Evolutionary conservation across 2,329 filamentous ascomycete genomes (phyloP).

Genomic region (Zymoseptoria pseudotritici): DNA sequence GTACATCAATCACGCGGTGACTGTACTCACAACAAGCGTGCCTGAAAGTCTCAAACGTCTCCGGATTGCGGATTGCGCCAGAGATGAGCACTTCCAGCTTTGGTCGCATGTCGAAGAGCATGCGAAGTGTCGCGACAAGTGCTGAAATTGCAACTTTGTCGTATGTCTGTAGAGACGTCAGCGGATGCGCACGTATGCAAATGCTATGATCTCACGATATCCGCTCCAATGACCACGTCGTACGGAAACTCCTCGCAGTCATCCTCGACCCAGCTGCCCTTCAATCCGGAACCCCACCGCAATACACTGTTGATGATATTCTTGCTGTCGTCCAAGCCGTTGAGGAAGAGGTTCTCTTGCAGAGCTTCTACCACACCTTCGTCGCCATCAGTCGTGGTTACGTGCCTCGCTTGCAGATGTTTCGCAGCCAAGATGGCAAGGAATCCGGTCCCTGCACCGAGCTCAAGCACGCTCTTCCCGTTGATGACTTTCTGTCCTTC

Average conservation of each 20-base stretch:
- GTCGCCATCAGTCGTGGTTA: slow-evolving; percentile 67
- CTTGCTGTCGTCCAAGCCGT: slow-evolving; percentile 49
- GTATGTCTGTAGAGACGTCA: slow-evolving; percentile 52
- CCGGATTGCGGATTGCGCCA: slow-evolving; percentile 61
- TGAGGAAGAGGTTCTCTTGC: slow-evolving; percentile 61
- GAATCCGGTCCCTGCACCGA: slow-evolving; percentile 71
- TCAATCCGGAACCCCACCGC: slow-evolving; percentile 56
- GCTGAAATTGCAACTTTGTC: slow-evolving; percentile 57
- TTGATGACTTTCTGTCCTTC: slow-evolving; percentile 42
- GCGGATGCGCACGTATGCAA: background rate
- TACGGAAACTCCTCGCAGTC: slow-evolving; percentile 37
- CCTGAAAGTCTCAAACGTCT: slow-evolving; percentile 60
- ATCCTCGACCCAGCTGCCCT: slow-evolving; percentile 52
- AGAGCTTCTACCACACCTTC: slow-evolving; percentile 62
- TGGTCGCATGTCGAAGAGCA: slow-evolving; percentile 53
- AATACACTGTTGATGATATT: slow-evolving; percentile 48
- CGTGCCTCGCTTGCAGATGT: slow-evolving; percentile 51
- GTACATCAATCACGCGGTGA: too few relatives aligned
- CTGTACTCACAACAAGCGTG: slow-evolving; percentile 46
- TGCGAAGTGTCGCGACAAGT: slow-evolving; percentile 57
- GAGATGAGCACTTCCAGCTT: slow-evolving; percentile 56
- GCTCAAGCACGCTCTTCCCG: slow-evolving; percentile 57
- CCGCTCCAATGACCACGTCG: slow-evolving; percentile 66
- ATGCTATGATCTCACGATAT: slow-evolving; percentile 46
- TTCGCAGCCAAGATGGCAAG: slow-evolving; percentile 67